Evolutionary conservation across 129 eudicot species (phyloP).

Genomic region (Arctium lappa): DNA sequence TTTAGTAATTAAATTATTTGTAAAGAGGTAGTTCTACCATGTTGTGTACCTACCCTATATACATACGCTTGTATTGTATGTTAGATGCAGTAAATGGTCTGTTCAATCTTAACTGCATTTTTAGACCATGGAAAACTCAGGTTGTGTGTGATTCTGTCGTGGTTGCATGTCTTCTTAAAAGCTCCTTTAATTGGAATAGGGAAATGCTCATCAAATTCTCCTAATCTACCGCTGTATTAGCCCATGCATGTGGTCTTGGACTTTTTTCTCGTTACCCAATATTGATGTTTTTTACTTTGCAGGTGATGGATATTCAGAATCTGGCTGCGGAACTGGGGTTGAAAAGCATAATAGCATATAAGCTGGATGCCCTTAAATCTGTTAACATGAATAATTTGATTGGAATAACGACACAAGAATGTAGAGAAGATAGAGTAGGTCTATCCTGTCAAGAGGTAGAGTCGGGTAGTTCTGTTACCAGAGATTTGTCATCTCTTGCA

Average conservation of each 20-base stretch:
- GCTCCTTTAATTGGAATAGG: too few species aligned
- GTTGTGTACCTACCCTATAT: not conserved
- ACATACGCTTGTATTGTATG: too few species aligned
- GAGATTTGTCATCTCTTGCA: constrained; percentile 14
- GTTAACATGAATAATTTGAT: constrained; percentile 41
- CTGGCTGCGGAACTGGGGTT: constrained; percentile 82
- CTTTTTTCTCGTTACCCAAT: not conserved
- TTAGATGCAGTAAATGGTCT: too few species aligned
- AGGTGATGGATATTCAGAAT: constrained; percentile 79
- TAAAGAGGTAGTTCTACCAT: not conserved
- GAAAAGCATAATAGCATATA: constrained; percentile 62
- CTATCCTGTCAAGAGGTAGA: constrained; percentile 22
- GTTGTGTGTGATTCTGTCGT: too few species aligned
- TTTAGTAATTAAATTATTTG: too few species aligned
- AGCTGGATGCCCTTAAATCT: constrained; percentile 89
- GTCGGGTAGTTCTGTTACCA: constrained; percentile 8
- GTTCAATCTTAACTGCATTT: too few species aligned
- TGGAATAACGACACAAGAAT: constrained; percentile 9
- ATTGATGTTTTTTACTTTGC: constrained; percentile 5
- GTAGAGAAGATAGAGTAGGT: constrained; percentile 22
- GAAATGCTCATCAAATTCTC: not conserved
- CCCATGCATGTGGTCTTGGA: not conserved
- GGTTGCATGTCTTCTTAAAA: too few species aligned
- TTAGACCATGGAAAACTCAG: too few species aligned
- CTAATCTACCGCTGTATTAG: not conserved